Base-by-base conservation (phyloP, 192 early-diverging fungal genomes). In the Backusella mclennaniae region DNA sequence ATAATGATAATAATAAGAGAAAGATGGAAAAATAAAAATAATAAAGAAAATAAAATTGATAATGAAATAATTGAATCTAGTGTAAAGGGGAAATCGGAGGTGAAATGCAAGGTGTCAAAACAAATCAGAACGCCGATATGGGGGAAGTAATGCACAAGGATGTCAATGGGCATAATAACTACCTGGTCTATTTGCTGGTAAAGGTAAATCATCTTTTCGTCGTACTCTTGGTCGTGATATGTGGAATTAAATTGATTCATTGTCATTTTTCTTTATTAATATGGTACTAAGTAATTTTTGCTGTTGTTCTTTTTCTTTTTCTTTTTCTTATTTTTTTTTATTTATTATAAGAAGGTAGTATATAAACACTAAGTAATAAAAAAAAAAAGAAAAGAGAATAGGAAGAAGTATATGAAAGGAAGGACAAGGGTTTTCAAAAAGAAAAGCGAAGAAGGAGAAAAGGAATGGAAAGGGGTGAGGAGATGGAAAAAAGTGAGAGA, bases 381-480 rank as follows among this genome's bases (percentile, higher is more conserved):
- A 36, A 23, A 21, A 68, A 35, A 35, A 35, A 7, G 8, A 17
- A 67, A 35, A 68, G 19, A 15, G 29, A 67, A 26, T 67, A 31
- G 17, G 23, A 67, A 31, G 35, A 15, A 35, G 35, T 44, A 42
- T 49, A 33, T 49, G 42, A 49, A n/a, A 49, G 44, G 29, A 46
- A 72, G 26, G 29, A 17, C 23, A 52, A 72, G 44, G 39, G 26
- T 29, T 33, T 42, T 33, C 19, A 72, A 72, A 42, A 52, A 52
- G 42, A 72, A 49, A 44, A 72, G 70, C 6, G 41, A 52, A 49
- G 53, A 73, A 52, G 29, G 49, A 21, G 35, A 36, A 73, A 73
- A 59, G 53, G 70, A 59, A 73, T 73, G 72, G 53, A 73, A 73
- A 73, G 53, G 72, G 53, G 49, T 35, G 35, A 73, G 35, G 53